phyloP scores from a whole-genome alignment of 768 basidiomycete genomes.

The Podaxis mareebaensis region DNA sequence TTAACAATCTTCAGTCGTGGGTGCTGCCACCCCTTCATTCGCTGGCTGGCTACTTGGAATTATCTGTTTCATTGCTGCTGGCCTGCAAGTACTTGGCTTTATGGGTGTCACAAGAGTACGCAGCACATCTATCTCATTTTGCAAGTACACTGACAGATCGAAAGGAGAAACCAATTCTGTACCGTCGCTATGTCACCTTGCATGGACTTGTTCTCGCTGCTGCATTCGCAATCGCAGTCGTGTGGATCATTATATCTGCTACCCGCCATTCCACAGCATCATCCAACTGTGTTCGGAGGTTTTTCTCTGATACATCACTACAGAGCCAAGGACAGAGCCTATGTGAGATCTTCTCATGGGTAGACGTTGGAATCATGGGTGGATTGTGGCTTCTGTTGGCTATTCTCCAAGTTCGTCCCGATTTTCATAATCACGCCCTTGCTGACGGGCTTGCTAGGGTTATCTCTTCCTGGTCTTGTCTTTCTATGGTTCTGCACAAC shows the following conservation, averaged over 20 bases:
- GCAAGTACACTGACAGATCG: neutral
- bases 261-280: conserved; percentile 73
- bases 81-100: conserved; percentile 80
- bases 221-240: conserved; percentile 76
- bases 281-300: conserved; percentile 58
- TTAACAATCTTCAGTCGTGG: conserved; percentile 63
- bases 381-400: conserved; percentile 82
- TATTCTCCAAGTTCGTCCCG: conserved; percentile 65
- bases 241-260: conserved; percentile 82
- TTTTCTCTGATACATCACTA: conserved; percentile 47
- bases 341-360: conserved; percentile 92
- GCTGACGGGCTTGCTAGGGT: conserved; percentile 35
- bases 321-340: conserved; percentile 64
- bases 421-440: neutral
- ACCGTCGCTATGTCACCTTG: conserved; percentile 67
- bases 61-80: conserved; percentile 75
- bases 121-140: conserved; percentile 1
- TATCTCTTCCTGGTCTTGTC: conserved; percentile 45
- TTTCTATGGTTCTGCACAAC: conserved; percentile 73
- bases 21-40: conserved; percentile 79
- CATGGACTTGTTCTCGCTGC: conserved; percentile 55
- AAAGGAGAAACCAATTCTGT: conserved; percentile 69
- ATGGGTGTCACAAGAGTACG: conserved; percentile 78
- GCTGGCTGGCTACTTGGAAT: conserved; percentile 73
- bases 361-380: conserved; percentile 88